phyloP scores from a whole-genome alignment of 139 green algal species.

The Chlorella sorokiniana region DNA sequence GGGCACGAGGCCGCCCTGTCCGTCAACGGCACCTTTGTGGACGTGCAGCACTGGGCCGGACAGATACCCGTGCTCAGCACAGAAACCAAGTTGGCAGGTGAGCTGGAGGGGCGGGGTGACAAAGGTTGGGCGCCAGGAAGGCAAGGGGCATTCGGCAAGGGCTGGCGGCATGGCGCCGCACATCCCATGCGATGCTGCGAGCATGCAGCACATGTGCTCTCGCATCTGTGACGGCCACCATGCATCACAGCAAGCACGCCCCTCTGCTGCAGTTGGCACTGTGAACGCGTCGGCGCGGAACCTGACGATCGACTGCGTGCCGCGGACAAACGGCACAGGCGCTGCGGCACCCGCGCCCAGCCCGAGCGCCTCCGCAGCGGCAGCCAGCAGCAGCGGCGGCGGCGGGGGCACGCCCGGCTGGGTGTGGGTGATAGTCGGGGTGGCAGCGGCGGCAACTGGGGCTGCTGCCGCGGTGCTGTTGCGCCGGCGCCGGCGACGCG shows the following conservation, averaged over 20 bases:
- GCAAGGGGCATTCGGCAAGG: no score
- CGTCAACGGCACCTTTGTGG: background rate
- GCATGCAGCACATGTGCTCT: background rate
- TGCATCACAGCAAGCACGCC: no score
- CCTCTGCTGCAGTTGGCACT: background rate
- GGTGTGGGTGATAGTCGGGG: background rate
- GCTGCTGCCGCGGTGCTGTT: background rate
- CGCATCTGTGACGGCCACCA: no score
- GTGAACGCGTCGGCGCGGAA: background rate
- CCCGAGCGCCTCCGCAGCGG: no score
- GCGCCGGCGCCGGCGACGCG: background rate
- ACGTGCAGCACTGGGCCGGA: background rate
- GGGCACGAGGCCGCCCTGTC: background rate
- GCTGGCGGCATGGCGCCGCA: no score
- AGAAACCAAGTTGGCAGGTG: background rate
- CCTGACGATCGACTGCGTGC: background rate
- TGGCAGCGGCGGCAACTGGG: background rate
- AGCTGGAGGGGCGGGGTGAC: background rate
- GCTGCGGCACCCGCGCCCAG: no score
- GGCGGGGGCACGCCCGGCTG: background rate
- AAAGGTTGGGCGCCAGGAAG: no score
- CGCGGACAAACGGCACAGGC: background rate
- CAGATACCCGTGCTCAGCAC: background rate
- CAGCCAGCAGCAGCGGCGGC: background rate
- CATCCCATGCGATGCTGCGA: no score